Evolutionary conservation across 169 alveolate species (phyloP).

Genomic region (Eimeria maxima): DNA sequence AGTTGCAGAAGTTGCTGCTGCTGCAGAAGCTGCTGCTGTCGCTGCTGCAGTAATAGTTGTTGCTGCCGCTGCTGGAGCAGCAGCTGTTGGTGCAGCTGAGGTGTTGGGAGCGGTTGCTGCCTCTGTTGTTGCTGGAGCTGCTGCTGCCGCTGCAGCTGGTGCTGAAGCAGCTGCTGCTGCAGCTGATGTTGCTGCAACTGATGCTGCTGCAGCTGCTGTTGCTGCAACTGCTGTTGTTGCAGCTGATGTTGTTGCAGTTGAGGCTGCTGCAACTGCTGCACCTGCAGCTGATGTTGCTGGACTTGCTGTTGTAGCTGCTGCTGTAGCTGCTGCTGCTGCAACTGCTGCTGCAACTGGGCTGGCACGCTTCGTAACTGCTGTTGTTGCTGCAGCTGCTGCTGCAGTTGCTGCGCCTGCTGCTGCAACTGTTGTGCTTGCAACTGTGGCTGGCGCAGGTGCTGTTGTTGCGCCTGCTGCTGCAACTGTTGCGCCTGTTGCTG

Average conservation of each 20-base stretch:
- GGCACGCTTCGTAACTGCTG: background rate
- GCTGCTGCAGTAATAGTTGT: constrained; percentile 26
- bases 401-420: constrained; percentile 20
- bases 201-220: constrained; percentile 28
- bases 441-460: background rate
- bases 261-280: constrained; percentile 61
- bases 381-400: constrained; percentile 50
- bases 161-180: constrained; percentile 31
- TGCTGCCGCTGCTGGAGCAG: constrained; percentile 32
- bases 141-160: constrained; percentile 33
- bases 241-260: background rate
- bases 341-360: constrained; percentile 16
- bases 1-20: constrained; percentile 63
- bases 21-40: constrained; percentile 52
- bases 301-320: constrained; percentile 42
- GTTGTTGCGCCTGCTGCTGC: constrained; percentile 20
- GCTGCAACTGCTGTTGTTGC: background rate
- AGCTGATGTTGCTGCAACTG: constrained; percentile 13
- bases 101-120: constrained; percentile 1
- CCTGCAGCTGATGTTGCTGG: constrained; percentile 56
- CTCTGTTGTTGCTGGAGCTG: constrained; percentile 60
- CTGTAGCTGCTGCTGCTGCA: constrained; percentile 18
- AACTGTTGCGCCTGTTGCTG: constrained; percentile 18
- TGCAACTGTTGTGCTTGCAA: background rate
- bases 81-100: constrained; percentile 48